phyloP scores from a whole-genome alignment of 2,329 filamentous ascomycete species.

The Triangularia verruculosa region DNA sequence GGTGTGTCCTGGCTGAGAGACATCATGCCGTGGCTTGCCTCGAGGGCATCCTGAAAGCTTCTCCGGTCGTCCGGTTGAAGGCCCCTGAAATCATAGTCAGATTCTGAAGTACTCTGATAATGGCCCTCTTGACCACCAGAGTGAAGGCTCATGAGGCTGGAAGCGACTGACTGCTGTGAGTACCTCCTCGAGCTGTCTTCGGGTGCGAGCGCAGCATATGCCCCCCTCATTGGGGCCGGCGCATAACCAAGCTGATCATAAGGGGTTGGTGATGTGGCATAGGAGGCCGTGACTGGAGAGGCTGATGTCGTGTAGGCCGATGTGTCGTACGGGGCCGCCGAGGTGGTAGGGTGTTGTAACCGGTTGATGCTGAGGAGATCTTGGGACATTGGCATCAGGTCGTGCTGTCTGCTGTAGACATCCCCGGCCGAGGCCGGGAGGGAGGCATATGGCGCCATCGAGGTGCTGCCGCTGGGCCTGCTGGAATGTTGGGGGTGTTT shows the following conservation, averaged over 20 bases:
- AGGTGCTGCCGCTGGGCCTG: constrained; percentile 54
- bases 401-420: constrained; percentile 56
- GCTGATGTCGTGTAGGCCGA: constrained; percentile 64
- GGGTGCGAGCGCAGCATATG: constrained; percentile 54
- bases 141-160: constrained; percentile 31
- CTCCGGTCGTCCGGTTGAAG: constrained; percentile 44
- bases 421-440: constrained; percentile 72
- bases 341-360: constrained; percentile 49
- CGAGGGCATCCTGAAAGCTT: constrained; percentile 70
- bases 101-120: constrained; percentile 58
- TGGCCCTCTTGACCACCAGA: constrained; percentile 34
- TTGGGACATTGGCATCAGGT: constrained; percentile 69
- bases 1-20: constrained; percentile 95
- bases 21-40: constrained; percentile 91
- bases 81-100: constrained; percentile 54
- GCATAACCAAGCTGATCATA: constrained; percentile 79
- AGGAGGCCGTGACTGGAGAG: constrained; percentile 63
- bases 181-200: constrained; percentile 62
- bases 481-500: constrained; percentile 55
- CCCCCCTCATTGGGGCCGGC: constrained; percentile 58
- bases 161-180: constrained; percentile 71
- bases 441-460: constrained; percentile 69
- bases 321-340: constrained; percentile 67
- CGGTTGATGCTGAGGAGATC: constrained; percentile 72
- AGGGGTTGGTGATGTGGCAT: constrained; percentile 64